Base-by-base conservation (phyloP, 139 green algal genomes). In the Tetratostichococcus sp. region DNA sequence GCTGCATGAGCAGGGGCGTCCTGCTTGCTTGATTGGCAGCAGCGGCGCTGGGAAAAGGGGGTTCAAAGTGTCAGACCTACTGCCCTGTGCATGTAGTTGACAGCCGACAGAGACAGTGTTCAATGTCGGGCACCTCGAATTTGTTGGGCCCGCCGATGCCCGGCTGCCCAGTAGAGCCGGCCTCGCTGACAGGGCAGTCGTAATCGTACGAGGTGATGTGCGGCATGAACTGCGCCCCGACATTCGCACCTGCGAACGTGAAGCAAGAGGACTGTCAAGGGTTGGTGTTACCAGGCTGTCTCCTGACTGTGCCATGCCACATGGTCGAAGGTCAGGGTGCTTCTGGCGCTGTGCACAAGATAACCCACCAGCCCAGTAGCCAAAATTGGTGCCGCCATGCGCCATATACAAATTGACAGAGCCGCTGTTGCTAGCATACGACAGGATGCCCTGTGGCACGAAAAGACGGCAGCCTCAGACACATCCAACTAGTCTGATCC, bases 341-440 rank as follows among this genome's bases (percentile, higher is more conserved):
- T 14, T 50, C 39, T 50, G 39, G 14, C 14, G 8, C 39, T 50
- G 39, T 50, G 39, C 39, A 50, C 8, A 14, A 8, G 39, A 14
- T 8, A 14, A 22, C 39, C 0, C 25, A 78, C 80, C 80, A 59
- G 58, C 77, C 65, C 43, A 77, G 30, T 76, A 89, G 16, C 80
- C 85, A 79, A 84, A 89, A 58, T 88, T 88, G 74, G 86, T 89
- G 30, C 86, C 88, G 14, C 87, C 87, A 58, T 85, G 78, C 1
- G 77, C 80, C 86, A 92, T 92, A 75, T 91, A 92, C 43, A 92
- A 83, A 67, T 77, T 83, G 62, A 91, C 81, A 32, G 71, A 85
- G 70, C 71, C 84, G 26, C 62, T 88, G 75, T 35, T 65, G 71
- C 83, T 73, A 28, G 70, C 73, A n/a, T 80, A 87, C 30, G 67